Conservation (phyloP, 768 basidiomycete species). For the Austroboletus eburneus region DNA sequence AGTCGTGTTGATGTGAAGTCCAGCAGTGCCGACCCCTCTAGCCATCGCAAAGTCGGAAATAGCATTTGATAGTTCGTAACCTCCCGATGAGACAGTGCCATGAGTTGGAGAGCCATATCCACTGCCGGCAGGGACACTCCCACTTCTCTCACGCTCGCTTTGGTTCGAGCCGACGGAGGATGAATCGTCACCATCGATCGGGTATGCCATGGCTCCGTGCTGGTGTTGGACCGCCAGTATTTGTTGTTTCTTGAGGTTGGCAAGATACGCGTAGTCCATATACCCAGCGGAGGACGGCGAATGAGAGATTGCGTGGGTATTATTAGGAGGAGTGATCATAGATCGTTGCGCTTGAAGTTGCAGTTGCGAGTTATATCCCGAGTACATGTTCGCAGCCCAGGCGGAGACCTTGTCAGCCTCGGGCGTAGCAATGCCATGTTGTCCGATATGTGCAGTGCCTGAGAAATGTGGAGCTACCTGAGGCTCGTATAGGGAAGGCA, state of each 20-base stretch:
- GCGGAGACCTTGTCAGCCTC: conserved; percentile 26
- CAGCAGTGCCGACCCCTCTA: conserved; percentile 23
- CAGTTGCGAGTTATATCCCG: conserved; percentile 21
- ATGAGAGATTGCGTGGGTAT: conserved; percentile 33
- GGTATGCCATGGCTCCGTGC: conserved; percentile 18
- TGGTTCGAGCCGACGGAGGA: conserved; percentile 37
- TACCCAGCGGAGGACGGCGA: conserved; percentile 10
- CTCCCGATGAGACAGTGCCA: conserved; percentile 25
- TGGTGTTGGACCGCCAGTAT: conserved; percentile 32
- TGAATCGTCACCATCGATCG: conserved; percentile 36
- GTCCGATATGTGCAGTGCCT: conserved; percentile 17
- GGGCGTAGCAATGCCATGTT: conserved; percentile 15
- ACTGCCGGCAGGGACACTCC: conserved; percentile 34
- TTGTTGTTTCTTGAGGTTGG: conserved; percentile 27
- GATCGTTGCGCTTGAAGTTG: conserved; percentile 32
- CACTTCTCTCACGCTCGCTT: conserved; percentile 32
- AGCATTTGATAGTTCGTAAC: conserved; percentile 35
- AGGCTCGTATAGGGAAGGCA: conserved; percentile 43
- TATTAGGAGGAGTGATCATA: conserved; percentile 42
- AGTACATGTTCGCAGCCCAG: conserved; percentile 31
- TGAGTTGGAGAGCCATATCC: conserved; percentile 31
- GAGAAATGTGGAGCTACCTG: conserved; percentile 30
- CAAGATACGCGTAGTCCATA: conserved; percentile 22
- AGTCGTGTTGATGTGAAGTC: conserved; percentile 24
- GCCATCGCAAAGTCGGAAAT: conserved; percentile 22